Percentiles rank a stretch among this genome's conserved stretches.
Evolutionary conservation across 352 stramenopile species (phyloP).

Genomic region (Discostella stelligera): DNA sequence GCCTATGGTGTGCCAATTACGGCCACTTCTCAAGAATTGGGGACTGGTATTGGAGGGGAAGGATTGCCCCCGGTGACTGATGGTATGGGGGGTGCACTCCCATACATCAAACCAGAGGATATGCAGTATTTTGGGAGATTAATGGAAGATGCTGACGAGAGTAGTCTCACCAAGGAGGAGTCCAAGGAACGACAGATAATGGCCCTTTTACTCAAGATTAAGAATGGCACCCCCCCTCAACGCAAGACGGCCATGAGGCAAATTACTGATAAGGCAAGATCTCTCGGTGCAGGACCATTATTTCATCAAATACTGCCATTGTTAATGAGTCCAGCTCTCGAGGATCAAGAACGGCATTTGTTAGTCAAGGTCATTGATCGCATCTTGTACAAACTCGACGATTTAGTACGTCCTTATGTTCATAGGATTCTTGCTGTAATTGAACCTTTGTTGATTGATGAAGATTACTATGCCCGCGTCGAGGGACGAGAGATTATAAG

Average conservation of each 20-base stretch:
- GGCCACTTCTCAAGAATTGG: slow-evolving; percentile 68
- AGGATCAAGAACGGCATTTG: slow-evolving; percentile 98
- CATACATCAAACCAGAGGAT: slow-evolving; percentile 98
- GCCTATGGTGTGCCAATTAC: slow-evolving; percentile 88
- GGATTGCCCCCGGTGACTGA: slow-evolving; percentile 17
- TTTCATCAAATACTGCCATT: slow-evolving; percentile 99
- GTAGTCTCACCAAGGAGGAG: slow-evolving; percentile 86
- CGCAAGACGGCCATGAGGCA: slow-evolving; percentile 93
- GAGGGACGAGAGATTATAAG: slow-evolving; percentile 99
- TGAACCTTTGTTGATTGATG: slow-evolving; percentile 98
- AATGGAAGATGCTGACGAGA: slow-evolving; percentile 87
- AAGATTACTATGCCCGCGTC: slow-evolving; percentile 99
- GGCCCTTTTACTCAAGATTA: slow-evolving; percentile 97
- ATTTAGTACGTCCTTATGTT: slow-evolving; percentile 97
- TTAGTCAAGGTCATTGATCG: slow-evolving; percentile 99
- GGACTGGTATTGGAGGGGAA: slow-evolving; percentile 82
- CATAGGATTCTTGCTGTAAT: slow-evolving; percentile 99
- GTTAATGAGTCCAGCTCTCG: slow-evolving; percentile 97
- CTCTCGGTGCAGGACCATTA: slow-evolving; percentile 94
- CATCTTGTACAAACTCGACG: slow-evolving; percentile 98
- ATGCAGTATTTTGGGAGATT: slow-evolving; percentile 97
- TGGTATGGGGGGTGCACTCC: slow-evolving; percentile 82
- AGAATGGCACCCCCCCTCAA: slow-evolving; percentile 97
- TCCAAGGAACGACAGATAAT: slow-evolving; percentile 97
- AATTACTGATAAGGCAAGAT: slow-evolving; percentile 96